Conservation (phyloP, 176 grass and related monocot genomes). For the Lolium perenne region DNA sequence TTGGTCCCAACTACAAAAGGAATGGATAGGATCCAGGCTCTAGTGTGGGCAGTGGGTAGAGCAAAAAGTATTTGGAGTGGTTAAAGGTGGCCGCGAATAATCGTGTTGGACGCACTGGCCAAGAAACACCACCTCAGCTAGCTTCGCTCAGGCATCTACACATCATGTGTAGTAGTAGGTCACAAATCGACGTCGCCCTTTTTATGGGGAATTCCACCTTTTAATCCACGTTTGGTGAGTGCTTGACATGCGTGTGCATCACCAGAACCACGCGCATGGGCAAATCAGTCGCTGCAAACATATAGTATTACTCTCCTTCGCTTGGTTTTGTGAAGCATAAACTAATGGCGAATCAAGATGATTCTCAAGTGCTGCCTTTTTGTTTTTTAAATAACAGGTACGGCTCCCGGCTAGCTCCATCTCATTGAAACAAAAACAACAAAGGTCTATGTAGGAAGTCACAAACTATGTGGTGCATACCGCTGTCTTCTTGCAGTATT, state of each 20-base stretch:
- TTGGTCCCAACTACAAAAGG: conserved; percentile 8
- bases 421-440: too few species aligned
- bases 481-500: conserved; percentile 83
- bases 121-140: conserved; percentile 7
- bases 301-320: too few species aligned
- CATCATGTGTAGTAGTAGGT: not conserved
- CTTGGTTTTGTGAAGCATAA: not conserved
- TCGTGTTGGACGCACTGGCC: conserved; percentile 4
- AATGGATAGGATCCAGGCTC: not conserved
- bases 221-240: conserved; percentile 37
- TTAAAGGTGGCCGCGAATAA: conserved; percentile 4
- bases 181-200: conserved; percentile 33
- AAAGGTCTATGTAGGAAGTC: not conserved
- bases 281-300: not conserved
- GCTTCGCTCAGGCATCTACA: too few species aligned
- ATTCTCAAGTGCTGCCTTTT: not conserved
- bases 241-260: conserved; percentile 11
- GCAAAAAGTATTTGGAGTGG: conserved; percentile 33
- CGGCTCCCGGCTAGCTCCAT: too few species aligned
- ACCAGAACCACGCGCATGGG: not conserved
- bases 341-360: not conserved
- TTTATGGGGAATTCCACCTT: not conserved
- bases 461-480: conserved; percentile 21
- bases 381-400: too few species aligned
- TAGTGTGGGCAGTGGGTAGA: conserved; percentile 10